phyloP scores from a whole-genome alignment of 2,329 filamentous ascomycete genomes.

The Leptographium wingfieldii region DNA sequence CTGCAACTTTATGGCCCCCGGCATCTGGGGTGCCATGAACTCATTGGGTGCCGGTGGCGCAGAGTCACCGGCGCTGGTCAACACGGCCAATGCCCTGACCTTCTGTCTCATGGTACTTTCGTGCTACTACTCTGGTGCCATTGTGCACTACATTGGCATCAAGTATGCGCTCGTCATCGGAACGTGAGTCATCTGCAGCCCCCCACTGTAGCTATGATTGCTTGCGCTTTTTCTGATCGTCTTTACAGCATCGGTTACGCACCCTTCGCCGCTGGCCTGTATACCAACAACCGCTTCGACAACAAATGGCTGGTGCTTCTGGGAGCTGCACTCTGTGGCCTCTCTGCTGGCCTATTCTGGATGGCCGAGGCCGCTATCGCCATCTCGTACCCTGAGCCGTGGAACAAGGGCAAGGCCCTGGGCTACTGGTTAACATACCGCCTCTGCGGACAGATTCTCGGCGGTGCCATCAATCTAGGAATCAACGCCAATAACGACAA shows the following conservation, averaged over 20 bases:
- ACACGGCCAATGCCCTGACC: constrained; percentile 57
- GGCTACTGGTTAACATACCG: constrained; percentile 49
- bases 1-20: constrained; percentile 57
- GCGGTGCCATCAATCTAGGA: constrained; percentile 58
- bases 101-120: constrained; percentile 53
- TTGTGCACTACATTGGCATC: constrained; percentile 57
- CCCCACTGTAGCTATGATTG: not conserved
- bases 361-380: constrained; percentile 63
- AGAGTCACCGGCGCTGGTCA: constrained; percentile 52
- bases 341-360: constrained; percentile 64
- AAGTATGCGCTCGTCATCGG: constrained; percentile 60
- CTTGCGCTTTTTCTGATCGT: not conserved
- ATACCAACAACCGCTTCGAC: constrained; percentile 59
- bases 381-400: constrained; percentile 58
- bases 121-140: constrained; percentile 48
- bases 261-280: constrained; percentile 57
- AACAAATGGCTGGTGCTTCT: constrained; percentile 56
- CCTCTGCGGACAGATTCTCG: constrained; percentile 54
- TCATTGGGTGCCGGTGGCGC: constrained; percentile 57
- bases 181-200: constrained; percentile 30
- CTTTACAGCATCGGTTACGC: constrained; percentile 44
- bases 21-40: constrained; percentile 65
- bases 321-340: constrained; percentile 55
- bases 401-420: constrained; percentile 50
- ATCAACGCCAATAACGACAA: constrained; percentile 40